Percentiles rank a stretch among this genome's conserved stretches.
These are phyloP conservation scores for Boletus speciosus DNA, from an alignment of 768 basidiomycete genomes.

Conservation along the genomic window DNA sequence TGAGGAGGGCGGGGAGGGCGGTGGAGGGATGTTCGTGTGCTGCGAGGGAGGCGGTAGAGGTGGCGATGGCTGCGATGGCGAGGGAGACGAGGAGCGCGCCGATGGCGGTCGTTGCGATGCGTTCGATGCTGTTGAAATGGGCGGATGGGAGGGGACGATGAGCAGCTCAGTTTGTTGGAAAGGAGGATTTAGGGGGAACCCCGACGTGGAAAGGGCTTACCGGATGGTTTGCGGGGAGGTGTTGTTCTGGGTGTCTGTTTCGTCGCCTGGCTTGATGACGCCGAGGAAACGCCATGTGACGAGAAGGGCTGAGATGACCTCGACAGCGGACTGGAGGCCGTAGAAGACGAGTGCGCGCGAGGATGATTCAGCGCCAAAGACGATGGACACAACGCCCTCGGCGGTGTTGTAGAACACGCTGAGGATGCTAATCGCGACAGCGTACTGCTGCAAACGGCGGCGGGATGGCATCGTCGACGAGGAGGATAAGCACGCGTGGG, in stretches of 20 bases:
- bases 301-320: constrained; percentile 41
- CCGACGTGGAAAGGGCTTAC: background rate
- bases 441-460: constrained; percentile 29
- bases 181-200: too few relatives aligned
- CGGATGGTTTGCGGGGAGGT: constrained; percentile 6
- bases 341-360: constrained; percentile 46
- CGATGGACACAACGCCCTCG: constrained; percentile 43
- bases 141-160: too few relatives aligned
- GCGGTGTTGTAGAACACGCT: constrained; percentile 39
- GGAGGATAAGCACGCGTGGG: background rate
- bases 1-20: constrained; percentile 40
- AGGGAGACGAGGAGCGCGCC: constrained; percentile 37
- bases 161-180: too few relatives aligned
- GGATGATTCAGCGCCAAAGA: constrained; percentile 41
- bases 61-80: constrained; percentile 34
- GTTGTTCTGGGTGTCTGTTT: constrained; percentile 9
- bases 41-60: constrained; percentile 34
- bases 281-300: constrained; percentile 44
- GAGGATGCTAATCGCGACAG: constrained; percentile 40
- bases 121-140: constrained; percentile 29
- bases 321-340: constrained; percentile 47
- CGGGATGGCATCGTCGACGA: constrained; percentile 17
- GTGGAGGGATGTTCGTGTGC: constrained; percentile 35
- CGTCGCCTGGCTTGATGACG: constrained; percentile 35
- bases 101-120: constrained; percentile 33